Percentiles rank a stretch among this genome's conserved stretches.
Evolutionary conservation across 1,284 basidiomycete species (phyloP).

Genomic region (Phlebopus sp.): DNA sequence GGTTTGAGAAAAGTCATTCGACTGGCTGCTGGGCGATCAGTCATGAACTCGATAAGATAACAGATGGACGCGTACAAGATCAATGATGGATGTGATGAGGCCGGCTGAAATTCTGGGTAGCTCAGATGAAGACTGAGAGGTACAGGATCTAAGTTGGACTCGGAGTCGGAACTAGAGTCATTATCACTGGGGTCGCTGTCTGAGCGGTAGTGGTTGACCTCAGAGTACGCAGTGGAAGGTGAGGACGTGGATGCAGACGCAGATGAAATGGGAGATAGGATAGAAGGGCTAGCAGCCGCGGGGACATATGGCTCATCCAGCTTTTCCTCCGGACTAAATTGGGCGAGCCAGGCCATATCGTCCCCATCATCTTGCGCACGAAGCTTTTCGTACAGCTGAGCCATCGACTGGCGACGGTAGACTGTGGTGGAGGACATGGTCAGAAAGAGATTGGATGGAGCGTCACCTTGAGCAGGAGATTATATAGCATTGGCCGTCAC

Average conservation of each 20-base stretch:
- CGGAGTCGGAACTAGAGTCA: conserved; percentile 27
- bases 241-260: conserved; percentile 23
- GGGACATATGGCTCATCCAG: conserved; percentile 25
- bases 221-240: background rate
- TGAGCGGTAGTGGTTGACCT: conserved; percentile 13
- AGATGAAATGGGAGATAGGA: conserved; percentile 26
- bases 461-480: conserved; percentile 11
- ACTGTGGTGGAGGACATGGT: conserved; percentile 28
- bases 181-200: conserved; percentile 26
- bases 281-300: conserved; percentile 18
- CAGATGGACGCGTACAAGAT: conserved; percentile 21
- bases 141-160: conserved; percentile 25
- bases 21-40: conserved; percentile 23
- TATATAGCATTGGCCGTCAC: conserved; percentile 31
- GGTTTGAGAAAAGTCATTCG: conserved; percentile 6
- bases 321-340: conserved; percentile 34
- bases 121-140: conserved; percentile 17
- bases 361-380: conserved; percentile 34
- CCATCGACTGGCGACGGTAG: conserved; percentile 36
- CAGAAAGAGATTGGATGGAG: conserved; percentile 18
- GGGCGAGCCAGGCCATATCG: conserved; percentile 34
- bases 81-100: conserved; percentile 16
- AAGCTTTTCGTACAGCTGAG: conserved; percentile 33
- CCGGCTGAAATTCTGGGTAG: conserved; percentile 11
- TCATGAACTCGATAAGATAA: conserved; percentile 4